These are phyloP conservation scores for Neoascochyta sp. DNA, from an alignment of 2,329 filamentous ascomycete species.

Conservation along the genomic window DNA sequence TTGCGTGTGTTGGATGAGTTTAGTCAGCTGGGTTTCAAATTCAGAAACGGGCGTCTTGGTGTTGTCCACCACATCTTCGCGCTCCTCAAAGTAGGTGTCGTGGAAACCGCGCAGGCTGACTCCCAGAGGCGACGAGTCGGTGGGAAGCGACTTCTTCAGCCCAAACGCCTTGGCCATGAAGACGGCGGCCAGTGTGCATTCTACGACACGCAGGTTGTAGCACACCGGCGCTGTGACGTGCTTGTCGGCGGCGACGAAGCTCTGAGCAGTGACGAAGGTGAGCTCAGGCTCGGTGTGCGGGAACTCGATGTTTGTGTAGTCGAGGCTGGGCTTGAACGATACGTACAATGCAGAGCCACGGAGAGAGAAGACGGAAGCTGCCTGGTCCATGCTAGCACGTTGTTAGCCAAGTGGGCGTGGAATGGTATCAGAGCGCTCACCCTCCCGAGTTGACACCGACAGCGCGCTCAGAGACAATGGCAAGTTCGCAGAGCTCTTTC, in stretches of 20 bases:
- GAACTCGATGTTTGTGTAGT: conserved; percentile 74
- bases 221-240: conserved; percentile 87
- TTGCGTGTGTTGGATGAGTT: conserved; percentile 66
- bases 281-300: conserved; percentile 77
- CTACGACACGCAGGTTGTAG: conserved; percentile 95
- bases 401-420: conserved; percentile 16
- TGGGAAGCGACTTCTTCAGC: conserved; percentile 59
- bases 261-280: conserved; percentile 90
- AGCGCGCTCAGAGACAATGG: conserved; percentile 88
- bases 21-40: conserved; percentile 63
- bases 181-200: conserved; percentile 82
- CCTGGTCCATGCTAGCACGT: conserved; percentile 80
- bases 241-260: conserved; percentile 91
- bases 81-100: conserved; percentile 67
- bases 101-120: conserved; percentile 85
- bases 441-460: conserved; percentile 96
- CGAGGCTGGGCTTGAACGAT: conserved; percentile 76
- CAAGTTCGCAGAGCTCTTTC: conserved; percentile 85
- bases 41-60: conserved; percentile 44
- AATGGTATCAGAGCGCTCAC: conserved; percentile 46
- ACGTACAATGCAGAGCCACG: conserved; percentile 85
- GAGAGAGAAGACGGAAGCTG: conserved; percentile 88
- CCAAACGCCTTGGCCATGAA: conserved; percentile 59
- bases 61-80: conserved; percentile 47
- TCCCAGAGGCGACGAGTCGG: conserved; percentile 77